Percentiles rank a stretch among this genome's conserved stretches.
These are phyloP conservation scores for Leptodontidium sp. DNA, from an alignment of 2,329 filamentous ascomycete genomes.

Conservation along the genomic window DNA sequence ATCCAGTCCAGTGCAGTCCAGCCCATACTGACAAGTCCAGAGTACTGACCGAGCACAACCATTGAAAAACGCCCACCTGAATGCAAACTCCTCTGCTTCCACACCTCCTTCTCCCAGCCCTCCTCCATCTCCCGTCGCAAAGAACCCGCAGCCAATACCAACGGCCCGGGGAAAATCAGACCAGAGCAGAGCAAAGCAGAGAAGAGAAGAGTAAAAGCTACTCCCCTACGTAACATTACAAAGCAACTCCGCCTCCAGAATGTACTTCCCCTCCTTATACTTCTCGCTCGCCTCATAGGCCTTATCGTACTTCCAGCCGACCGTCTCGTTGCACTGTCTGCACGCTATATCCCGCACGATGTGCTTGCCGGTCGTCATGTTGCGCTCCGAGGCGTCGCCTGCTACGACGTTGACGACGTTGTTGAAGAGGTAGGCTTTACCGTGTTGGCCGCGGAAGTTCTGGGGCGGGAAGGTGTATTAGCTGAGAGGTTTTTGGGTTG, in stretches of 20 bases:
- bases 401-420: conserved; percentile 89
- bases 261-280: conserved; percentile 99
- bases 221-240: conserved; percentile 70
- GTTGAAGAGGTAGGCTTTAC: conserved; percentile 97
- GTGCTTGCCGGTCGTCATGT: conserved; percentile 97
- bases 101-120: not conserved
- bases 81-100: conserved; percentile 1
- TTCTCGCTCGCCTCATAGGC: conserved; percentile 92
- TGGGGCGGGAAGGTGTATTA: conserved; percentile 49
- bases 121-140: not conserved
- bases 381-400: conserved; percentile 88
- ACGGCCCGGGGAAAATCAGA: not conserved
- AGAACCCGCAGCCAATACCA: not conserved
- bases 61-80: conserved; percentile 1
- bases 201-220: no score
- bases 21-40: no score
- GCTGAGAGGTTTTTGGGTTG: no score
- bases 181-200: not conserved
- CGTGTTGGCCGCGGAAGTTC: conserved; percentile 98
- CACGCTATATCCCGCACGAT: conserved; percentile 93
- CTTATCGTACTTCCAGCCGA: conserved; percentile 99
- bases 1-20: no score
- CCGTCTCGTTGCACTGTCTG: conserved; percentile 88
- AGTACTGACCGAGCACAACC: not conserved
- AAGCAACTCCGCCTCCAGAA: conserved; percentile 89